A percentile compares a stretch with the other conserved stretches of the same genome.
phyloP scores from a whole-genome alignment of 2,329 filamentous ascomycete genomes.

The Trichophyton verrucosum region DNA sequence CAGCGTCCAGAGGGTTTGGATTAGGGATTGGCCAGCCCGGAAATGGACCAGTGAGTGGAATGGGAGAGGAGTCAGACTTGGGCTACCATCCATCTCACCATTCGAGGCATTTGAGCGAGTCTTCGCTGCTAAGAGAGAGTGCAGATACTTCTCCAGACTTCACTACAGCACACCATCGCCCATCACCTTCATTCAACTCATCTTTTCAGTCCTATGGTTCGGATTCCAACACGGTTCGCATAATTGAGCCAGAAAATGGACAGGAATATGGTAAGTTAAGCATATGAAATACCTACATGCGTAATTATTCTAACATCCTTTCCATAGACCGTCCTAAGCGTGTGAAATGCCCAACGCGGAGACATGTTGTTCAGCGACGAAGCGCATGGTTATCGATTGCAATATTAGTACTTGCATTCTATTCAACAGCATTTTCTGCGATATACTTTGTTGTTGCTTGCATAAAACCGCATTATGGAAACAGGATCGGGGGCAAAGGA shows the following conservation, averaged over 20 bases:
- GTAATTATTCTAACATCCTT: neutral
- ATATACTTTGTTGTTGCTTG: constrained; percentile 55
- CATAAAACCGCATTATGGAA: constrained; percentile 50
- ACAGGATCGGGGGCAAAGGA: constrained; percentile 42
- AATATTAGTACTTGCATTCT: constrained; percentile 27
- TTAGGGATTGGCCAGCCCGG: neutral
- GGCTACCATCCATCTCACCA: neutral
- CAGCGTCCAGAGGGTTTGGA: neutral
- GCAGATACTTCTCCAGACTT: neutral
- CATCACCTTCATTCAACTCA: neutral
- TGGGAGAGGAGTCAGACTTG: neutral
- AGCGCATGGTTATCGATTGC: constrained; percentile 26
- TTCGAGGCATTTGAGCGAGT: neutral
- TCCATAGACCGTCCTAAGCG: neutral
- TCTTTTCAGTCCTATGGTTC: neutral
- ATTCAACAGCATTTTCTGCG: constrained; percentile 28
- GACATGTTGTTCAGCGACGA: constrained; percentile 21
- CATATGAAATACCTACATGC: neutral
- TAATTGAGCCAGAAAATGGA: neutral
- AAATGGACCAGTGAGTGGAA: neutral
- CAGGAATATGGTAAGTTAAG: neutral
- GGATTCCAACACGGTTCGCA: neutral
- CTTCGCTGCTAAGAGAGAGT: neutral
- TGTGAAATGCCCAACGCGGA: constrained; percentile 21
- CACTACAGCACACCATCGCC: neutral